Evolutionary conservation across 495 filamentous ascomycete genomes (phyloP), one percentile per base, ranked within the genome.

Genomic region (Margaritispora aquatica): DNA sequence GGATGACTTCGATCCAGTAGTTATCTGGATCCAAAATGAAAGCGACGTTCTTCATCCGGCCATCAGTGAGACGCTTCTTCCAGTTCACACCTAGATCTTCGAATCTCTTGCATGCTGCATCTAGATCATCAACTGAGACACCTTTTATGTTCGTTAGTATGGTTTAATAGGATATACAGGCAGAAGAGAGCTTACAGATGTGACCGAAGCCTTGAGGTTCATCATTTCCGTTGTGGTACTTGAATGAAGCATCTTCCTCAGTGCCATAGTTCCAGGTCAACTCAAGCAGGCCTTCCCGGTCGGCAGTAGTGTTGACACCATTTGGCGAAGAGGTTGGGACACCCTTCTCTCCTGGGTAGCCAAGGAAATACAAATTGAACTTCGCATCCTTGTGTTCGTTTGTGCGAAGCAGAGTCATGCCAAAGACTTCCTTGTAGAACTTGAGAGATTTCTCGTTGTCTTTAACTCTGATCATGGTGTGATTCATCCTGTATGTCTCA

Each of bases 231-330:
- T 95, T 85, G 68, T 98, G 94, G 68, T 98, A 98, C 46, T 84
- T 85, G 66, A 91, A 90, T 49, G 79, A 75, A 56, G 85, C 78
- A 64, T 97, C 84, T 68, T 89, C 93, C 78, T 98, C 94, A 1
- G 94, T 97, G 44, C 94, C 94, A 63, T 96, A 94, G 69, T 98
- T 97, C 89, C 90, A 96, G 21, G 92, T 97, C 64, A 98, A 68
- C 75, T 96, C 92, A 11, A 97, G 75, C 54, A 97, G 68, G 1
- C 93, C 93, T 68, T 97, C 93, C 52, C 83, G 80, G 41, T 83
- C 81, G 2, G 87, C 83, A 2, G 84, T 78, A 67, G 46, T 80
- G 75, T 62, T 83, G 48, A 83, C 81, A 2, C 86, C 84, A 11
- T 87, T 77, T 23, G 74, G 67, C 24, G 74, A 70, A n/a, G 61